Conservation (phyloP, 2,329 filamentous ascomycete species). For the Trichophyton simii region DNA sequence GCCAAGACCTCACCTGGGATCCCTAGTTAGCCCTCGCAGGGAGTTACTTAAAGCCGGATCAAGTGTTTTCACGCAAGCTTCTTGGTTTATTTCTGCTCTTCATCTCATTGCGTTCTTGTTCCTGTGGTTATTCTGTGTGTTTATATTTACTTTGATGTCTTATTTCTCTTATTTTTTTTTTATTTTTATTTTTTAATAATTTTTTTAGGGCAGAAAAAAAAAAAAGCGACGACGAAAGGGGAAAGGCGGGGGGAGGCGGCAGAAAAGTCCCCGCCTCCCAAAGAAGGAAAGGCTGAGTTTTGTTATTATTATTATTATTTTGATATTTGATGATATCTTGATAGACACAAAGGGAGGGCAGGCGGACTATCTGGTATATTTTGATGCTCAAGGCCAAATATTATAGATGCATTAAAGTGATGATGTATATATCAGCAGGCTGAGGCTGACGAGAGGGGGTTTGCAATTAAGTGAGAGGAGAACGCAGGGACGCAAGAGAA, state of each 20-base stretch:
- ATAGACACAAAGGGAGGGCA: too few species aligned
- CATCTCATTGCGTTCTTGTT: not conserved
- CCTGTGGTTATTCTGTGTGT: too few species aligned
- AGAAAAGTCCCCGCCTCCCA: conserved; percentile 4
- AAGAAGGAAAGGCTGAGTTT: not conserved
- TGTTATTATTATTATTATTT: not conserved
- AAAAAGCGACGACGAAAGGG: not conserved
- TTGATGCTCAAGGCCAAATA: not conserved
- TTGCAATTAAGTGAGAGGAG: not conserved
- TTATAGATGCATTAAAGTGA: not conserved
- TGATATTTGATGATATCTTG: not conserved
- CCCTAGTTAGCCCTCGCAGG: not conserved
- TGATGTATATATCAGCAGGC: not conserved
- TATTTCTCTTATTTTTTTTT: not conserved
- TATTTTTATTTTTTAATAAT: not conserved
- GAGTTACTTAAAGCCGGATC: not conserved
- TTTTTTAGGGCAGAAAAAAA: not conserved
- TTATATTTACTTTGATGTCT: too few species aligned
- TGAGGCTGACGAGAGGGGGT: not conserved
- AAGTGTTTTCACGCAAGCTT: not conserved
- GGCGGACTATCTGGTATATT: not conserved
- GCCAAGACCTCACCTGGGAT: not conserved
- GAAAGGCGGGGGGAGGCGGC: conserved; percentile 7
- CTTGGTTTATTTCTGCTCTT: not conserved
- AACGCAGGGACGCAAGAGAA: not conserved